These are phyloP conservation scores for Hortaea werneckii DNA, from an alignment of 2,329 filamentous ascomycete species.

Conservation along the genomic window DNA sequence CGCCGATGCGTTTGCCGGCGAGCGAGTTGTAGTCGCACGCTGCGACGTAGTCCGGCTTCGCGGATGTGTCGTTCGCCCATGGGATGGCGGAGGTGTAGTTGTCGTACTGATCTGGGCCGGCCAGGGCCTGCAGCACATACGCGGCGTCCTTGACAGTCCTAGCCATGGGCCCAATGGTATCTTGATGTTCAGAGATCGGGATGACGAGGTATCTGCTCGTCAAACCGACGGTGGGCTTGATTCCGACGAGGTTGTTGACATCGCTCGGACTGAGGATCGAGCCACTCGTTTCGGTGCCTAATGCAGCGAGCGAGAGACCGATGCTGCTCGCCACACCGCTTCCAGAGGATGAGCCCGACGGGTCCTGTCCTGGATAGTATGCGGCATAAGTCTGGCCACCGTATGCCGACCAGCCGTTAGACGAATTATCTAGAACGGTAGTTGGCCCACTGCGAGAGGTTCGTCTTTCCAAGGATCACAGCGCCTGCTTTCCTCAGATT, in stretches of 20 bases:
- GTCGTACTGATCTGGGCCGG: constrained; percentile 41
- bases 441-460: constrained; percentile 56
- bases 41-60: constrained; percentile 49
- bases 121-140: constrained; percentile 49
- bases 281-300: constrained; percentile 55
- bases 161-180: constrained; percentile 49
- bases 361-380: constrained; percentile 53
- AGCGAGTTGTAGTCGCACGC: constrained; percentile 45
- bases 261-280: constrained; percentile 50
- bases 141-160: constrained; percentile 50
- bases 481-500: constrained; percentile 53
- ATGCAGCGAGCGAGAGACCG: constrained; percentile 47
- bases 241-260: constrained; percentile 53
- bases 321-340: constrained; percentile 51
- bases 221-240: constrained; percentile 58
- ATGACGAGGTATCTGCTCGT: constrained; percentile 54
- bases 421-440: constrained; percentile 47
- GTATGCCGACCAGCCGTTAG: constrained; percentile 54
- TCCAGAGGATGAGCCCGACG: constrained; percentile 51
- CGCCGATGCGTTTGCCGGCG: constrained; percentile 47
- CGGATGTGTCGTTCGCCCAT: constrained; percentile 25
- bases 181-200: constrained; percentile 50
- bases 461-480: constrained; percentile 57
- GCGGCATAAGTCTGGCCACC: constrained; percentile 53
- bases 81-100: constrained; percentile 53